Base-by-base conservation (phyloP, 176 grass and related monocot genomes). In the Phragmites australis region DNA sequence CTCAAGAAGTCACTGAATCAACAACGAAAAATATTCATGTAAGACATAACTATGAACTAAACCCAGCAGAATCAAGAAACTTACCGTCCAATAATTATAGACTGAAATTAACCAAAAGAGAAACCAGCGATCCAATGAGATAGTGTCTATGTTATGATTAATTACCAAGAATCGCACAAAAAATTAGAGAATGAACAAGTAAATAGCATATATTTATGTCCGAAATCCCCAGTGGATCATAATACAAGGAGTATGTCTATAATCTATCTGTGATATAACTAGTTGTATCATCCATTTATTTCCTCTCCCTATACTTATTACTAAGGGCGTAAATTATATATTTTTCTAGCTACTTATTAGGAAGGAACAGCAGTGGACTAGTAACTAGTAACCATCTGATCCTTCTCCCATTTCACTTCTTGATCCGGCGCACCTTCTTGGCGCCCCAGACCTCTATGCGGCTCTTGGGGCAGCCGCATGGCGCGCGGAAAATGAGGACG, bases 391-490 rank as follows among this genome's bases (percentile, higher is more conserved):
- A 41, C 30, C 50, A 68, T 58, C 52, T 19, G 72, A 74, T 46
- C 42, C 43, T 59, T 30, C 26, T 54, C 57, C n/a, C 46, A 9
- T 17, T 27, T 78, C 12, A 94, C 75, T 98, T 98, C 81, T 98
- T 98, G 83, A 94, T 94, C 78, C 95, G 82, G 67, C 95, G 89
- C 65, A 89, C 92, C 83, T 92, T 98, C 83, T 92, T 91, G 2
- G 87, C 81, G 60, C 90, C 90, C 95, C 95, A 98, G 53, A 98
- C 95, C 88, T 98, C 92, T 92, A 98, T 94, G 56, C 92, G 89
- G 8, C 95, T 86, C 83, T 87, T 84, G 55, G 92, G 86, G 69
- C 95, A 98, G 0, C 95, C 95, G 41, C 95, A 98, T 10, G 92
- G 92, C 3, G 84, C 60, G 58, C 95, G 86, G 80, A 98, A 98